Evolutionary conservation across 2,329 filamentous ascomycete genomes (phyloP), one percentile per base, ranked within the genome.

Genomic region (Pseudocercospora crystallina): DNA sequence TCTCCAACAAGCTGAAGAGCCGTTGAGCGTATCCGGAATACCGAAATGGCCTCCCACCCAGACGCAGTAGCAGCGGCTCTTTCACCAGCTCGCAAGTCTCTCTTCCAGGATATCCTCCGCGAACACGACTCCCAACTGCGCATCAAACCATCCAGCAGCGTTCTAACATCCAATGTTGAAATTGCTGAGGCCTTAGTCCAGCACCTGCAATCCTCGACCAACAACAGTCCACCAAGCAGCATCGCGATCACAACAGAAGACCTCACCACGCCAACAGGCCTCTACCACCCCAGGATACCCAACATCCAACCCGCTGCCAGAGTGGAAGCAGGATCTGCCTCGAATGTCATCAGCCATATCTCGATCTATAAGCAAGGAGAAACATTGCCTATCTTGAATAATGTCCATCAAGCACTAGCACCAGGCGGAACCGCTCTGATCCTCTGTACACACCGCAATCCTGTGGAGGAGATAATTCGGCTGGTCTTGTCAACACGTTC

Each of bases 371-470:
- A 43, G 29, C 43, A 38, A 12, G 11, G 36, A 5, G 43, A 34
- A 13, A 40, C 41, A 2, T 35, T 51, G 2, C 31, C 39, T 2
- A 43, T 39, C 12, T n/a, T 51, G 15, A 49, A 51, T 15, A 37
- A 43, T 34, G 48, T 51, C 17, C 49, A 51, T 39, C 33, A 46
- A 36, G 41, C 43, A n/a, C 33, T 54, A 26, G 33, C 45, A 3
- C 44, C 48, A 3, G 42, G 51, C 40, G 52, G 52, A 10, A 33
- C 49, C 1, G 48, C 48, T 15, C n/a, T 54, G 13, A 41, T 54
- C 4, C 36, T 49, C 5, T 33, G 51, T 13, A 48, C 45, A 12
- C 51, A 47, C 34, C 17, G 35, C 5, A 51, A 47, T 14, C 31
- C 46, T 17, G 37, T 43, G 10, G 46, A 49, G 17, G 35, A 37